Percentiles rank a stretch among this genome's conserved stretches.
Evolutionary conservation across 495 filamentous ascomycete genomes (phyloP).

Genomic region (Neurospora terricola): DNA sequence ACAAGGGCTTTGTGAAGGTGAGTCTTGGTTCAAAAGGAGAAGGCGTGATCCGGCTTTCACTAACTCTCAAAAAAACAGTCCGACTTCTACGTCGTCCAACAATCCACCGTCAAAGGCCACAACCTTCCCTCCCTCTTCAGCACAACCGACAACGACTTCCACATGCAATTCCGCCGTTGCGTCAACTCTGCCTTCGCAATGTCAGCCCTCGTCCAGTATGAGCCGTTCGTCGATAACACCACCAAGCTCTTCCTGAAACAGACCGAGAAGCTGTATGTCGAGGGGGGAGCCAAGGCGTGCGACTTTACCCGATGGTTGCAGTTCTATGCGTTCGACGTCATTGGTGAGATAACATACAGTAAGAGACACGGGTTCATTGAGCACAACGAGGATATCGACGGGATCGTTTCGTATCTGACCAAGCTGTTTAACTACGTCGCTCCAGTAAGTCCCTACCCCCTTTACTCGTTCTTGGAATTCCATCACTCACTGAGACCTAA

Average conservation of each 20-base stretch:
- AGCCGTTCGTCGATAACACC: conserved; percentile 63
- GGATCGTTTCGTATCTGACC: conserved; percentile 45
- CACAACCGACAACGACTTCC: conserved; percentile 63
- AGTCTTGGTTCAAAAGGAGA: not conserved
- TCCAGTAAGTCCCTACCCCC: conserved; percentile 32
- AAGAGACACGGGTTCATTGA: conserved; percentile 56
- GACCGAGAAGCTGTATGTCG: conserved; percentile 50
- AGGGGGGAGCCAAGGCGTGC: conserved; percentile 38
- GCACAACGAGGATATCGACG: conserved; percentile 53
- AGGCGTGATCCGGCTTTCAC: not conserved
- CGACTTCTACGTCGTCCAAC: conserved; percentile 61
- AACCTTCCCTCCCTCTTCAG: conserved; percentile 67
- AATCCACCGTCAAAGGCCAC: conserved; percentile 52
- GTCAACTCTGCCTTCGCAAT: conserved; percentile 68
- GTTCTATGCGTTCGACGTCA: conserved; percentile 73
- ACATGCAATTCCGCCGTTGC: conserved; percentile 57
- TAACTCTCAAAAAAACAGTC: conserved; percentile 37
- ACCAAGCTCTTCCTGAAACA: conserved; percentile 52
- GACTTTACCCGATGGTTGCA: conserved; percentile 67
- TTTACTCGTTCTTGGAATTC: not conserved
- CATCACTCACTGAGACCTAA: no score
- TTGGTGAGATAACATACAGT: conserved; percentile 56
- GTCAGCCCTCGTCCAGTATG: conserved; percentile 59
- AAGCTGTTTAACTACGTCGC: conserved; percentile 48
- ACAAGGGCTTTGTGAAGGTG: conserved; percentile 74